A percentile compares a stretch with the other conserved stretches of the same genome.
Conservation (phyloP, 495 filamentous ascomycete genomes). For the Tetracladium setigerum region DNA sequence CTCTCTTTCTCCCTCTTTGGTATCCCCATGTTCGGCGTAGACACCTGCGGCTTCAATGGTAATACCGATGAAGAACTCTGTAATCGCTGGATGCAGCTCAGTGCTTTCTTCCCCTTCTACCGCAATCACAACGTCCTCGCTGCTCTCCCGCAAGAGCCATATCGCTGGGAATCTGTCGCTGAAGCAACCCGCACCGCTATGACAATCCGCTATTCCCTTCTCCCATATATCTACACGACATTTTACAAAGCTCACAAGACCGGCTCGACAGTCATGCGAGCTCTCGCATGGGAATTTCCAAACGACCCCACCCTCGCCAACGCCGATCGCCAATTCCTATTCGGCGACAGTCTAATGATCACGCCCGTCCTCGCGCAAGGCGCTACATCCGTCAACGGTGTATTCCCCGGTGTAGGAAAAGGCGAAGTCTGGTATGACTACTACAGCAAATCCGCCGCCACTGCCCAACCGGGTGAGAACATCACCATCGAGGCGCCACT, state of each 20-base stretch:
- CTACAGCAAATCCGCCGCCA: conserved; percentile 55
- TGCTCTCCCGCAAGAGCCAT: conserved; percentile 66
- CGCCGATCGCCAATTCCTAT: conserved; percentile 69
- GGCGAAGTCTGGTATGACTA: conserved; percentile 76
- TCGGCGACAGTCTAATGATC: conserved; percentile 64
- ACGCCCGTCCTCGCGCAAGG: conserved; percentile 64
- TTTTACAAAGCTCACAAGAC: conserved; percentile 61
- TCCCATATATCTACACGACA: conserved; percentile 79
- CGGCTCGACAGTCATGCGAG: conserved; percentile 72
- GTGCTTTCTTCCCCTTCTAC: conserved; percentile 85
- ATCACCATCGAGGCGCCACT: conserved; percentile 68
- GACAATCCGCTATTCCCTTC: conserved; percentile 62
- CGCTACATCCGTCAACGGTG: conserved; percentile 58
- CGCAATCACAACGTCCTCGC: conserved; percentile 69
- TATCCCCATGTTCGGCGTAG: conserved; percentile 82
- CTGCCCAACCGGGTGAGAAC: conserved; percentile 49
- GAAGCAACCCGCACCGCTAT: conserved; percentile 62
- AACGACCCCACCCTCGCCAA: conserved; percentile 61
- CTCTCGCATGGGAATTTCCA: conserved; percentile 78
- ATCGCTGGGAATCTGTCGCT: conserved; percentile 61
- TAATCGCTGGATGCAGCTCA: conserved; percentile 79
- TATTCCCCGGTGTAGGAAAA: conserved; percentile 64
- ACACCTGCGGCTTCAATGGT: conserved; percentile 72
- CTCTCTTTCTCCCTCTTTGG: conserved; percentile 74
- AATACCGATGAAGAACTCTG: conserved; percentile 72